Conservation (phyloP, 2,329 filamentous ascomycete genomes). For the Cladosporium sp. region DNA sequence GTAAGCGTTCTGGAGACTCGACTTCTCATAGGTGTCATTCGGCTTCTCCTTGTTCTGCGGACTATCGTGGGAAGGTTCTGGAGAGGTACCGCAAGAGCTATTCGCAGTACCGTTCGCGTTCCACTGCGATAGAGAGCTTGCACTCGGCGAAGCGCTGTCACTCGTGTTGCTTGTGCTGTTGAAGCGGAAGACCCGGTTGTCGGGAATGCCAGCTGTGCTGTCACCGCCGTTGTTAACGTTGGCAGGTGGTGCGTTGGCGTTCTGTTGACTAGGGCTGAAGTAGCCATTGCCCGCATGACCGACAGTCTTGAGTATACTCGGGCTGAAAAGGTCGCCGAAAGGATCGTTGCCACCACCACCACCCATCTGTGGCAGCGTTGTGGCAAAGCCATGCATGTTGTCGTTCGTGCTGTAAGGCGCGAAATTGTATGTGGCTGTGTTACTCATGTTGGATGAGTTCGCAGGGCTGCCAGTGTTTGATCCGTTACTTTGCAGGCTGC, state of each 20-base stretch:
- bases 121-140: constrained; percentile 49
- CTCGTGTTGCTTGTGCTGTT: constrained; percentile 43
- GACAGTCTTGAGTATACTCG: constrained; percentile 47
- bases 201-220: constrained; percentile 36
- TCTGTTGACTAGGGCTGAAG: constrained; percentile 19
- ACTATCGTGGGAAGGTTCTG: constrained; percentile 70
- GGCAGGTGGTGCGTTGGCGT: constrained; percentile 16
- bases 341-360: constrained; percentile 30
- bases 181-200: constrained; percentile 47
- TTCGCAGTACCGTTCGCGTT: constrained; percentile 55
- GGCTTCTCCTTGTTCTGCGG: constrained; percentile 52
- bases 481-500: constrained; percentile 15
- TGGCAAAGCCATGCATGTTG: constrained; percentile 33
- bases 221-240: constrained; percentile 36
- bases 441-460: background rate
- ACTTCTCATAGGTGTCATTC: constrained; percentile 13
- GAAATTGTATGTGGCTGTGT: constrained; percentile 18
- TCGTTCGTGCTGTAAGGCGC: constrained; percentile 30
- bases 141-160: constrained; percentile 49
- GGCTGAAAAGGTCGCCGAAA: constrained; percentile 58
- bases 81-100: constrained; percentile 69
- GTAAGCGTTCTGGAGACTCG: constrained; percentile 7
- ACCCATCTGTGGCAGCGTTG: constrained; percentile 33
- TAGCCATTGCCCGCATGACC: constrained; percentile 33
- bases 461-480: constrained; percentile 24